Percentiles rank a stretch among this genome's conserved stretches.
phyloP scores from a whole-genome alignment of 169 alveolate species.

The Plasmodium knowlesi region DNA sequence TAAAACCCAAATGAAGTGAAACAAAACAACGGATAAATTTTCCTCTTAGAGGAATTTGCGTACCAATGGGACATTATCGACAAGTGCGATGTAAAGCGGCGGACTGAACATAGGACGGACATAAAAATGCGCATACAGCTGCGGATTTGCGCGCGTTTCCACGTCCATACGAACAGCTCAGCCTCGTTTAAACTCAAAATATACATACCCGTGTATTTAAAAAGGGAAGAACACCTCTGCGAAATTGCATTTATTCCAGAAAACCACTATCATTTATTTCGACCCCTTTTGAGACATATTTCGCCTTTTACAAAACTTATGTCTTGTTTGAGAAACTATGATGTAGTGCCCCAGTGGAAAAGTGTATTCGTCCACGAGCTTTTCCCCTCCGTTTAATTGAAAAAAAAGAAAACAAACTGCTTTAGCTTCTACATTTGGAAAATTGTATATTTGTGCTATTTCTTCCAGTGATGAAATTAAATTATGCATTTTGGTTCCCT shows the following conservation, averaged over 20 bases:
- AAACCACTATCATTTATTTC: neutral
- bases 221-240: neutral
- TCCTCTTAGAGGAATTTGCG: neutral
- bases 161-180: neutral
- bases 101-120: neutral
- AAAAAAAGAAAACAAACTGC: neutral
- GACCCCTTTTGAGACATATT: neutral
- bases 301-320: neutral
- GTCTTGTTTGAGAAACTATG: neutral
- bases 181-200: neutral
- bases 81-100: neutral
- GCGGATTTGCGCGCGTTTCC: neutral
- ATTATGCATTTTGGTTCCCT: neutral
- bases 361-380: neutral
- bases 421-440: neutral
- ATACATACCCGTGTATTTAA: neutral
- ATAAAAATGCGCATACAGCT: neutral
- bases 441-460: neutral
- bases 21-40: neutral
- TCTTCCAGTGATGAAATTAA: neutral
- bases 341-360: neutral
- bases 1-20: neutral
- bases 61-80: neutral
- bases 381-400: neutral
- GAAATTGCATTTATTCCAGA: neutral